Evolutionary conservation across 768 basidiomycete genomes (phyloP), one percentile per base, ranked within the genome.

Genomic region (Coprinopsis cinerea): DNA sequence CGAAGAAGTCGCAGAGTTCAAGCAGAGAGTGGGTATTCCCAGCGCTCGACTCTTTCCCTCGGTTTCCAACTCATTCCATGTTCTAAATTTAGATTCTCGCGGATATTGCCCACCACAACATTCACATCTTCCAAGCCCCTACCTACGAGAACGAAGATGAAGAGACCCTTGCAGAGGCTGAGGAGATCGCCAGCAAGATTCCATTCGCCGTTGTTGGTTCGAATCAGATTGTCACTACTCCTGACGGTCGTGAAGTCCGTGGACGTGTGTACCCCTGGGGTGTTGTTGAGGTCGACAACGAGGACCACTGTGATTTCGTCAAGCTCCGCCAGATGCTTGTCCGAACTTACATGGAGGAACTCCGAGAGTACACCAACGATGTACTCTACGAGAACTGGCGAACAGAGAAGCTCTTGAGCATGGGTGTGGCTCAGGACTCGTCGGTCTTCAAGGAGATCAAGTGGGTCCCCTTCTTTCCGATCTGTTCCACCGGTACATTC

Each of bases 271-370:
- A 99, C 67, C 96, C 96, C 9, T 99, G 96, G 96, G 96, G 96
- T 65, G 85, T 94, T 44, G 92, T 98, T 56, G 96, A 99, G 65
- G 96, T 99, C 22, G 96, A 99, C 74, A 98, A 99, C 61, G 96
- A 98, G 64, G 90, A 92, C 15, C 96, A 99, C 64, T 99, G 96
- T 59, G 96, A 99, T 67, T 99, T 99, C 64, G 95, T 98, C 68
- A 98, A 98, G 71, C 87, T 99, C 53, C 87, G 96, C 46, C 96
- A 98, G 68, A 98, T 99, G 96, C 87, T 99, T 30, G 88, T 99
- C 58, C 81, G 96, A 49, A 98, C 95, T 9, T 96, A 98, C 67
- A 99, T 99, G 96, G 96, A 99, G 67, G 96, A 99, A 67, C 77
- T 99, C 57, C 77, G 95, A 62, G 96, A 98, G 71, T 90, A 94